Evolutionary conservation across 2,329 filamentous ascomycete genomes (phyloP).

Genomic region (Aspergillus flavus): DNA sequence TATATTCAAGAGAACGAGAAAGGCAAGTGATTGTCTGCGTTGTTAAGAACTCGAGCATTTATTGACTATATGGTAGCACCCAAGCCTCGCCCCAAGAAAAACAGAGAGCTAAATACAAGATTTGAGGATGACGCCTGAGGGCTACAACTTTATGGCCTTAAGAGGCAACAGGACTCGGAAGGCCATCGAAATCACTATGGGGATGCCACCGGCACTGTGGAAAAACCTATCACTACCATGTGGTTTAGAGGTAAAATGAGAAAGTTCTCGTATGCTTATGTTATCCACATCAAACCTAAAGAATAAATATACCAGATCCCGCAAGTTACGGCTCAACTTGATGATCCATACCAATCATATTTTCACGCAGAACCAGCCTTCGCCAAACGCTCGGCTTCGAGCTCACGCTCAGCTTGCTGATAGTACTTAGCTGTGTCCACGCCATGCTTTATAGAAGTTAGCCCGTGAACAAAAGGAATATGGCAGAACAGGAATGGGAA

Average conservation of each 20-base stretch:
- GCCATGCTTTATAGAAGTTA: slow-evolving; percentile 66
- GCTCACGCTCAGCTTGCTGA: slow-evolving; percentile 87
- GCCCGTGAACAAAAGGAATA: slow-evolving; percentile 9
- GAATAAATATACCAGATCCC: slow-evolving; percentile 30
- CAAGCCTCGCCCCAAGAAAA: slow-evolving; percentile 66
- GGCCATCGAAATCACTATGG: not conserved
- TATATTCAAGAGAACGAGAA: slow-evolving; percentile 98
- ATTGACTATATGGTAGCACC: slow-evolving; percentile 50
- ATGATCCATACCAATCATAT: slow-evolving; percentile 11
- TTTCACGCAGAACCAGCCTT: slow-evolving; percentile 31
- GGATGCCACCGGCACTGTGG: not conserved
- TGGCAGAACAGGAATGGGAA: not conserved
- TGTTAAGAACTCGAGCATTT: not conserved
- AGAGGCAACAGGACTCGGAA: not conserved
- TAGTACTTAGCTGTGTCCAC: slow-evolving; percentile 99
- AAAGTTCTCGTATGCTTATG: not conserved
- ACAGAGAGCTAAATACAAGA: slow-evolving; percentile 63
- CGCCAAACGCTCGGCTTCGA: slow-evolving; percentile 72
- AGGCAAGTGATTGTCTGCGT: slow-evolving; percentile 55
- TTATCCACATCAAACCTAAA: slow-evolving; percentile 8
- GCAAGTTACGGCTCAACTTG: slow-evolving; percentile 17
- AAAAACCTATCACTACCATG: not conserved
- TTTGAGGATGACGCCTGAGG: slow-evolving; percentile 40
- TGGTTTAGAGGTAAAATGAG: not conserved
- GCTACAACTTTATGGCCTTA: slow-evolving; percentile 4